phyloP scores from a whole-genome alignment of 2,329 filamentous ascomycete genomes.

The Phoma herbarum region DNA sequence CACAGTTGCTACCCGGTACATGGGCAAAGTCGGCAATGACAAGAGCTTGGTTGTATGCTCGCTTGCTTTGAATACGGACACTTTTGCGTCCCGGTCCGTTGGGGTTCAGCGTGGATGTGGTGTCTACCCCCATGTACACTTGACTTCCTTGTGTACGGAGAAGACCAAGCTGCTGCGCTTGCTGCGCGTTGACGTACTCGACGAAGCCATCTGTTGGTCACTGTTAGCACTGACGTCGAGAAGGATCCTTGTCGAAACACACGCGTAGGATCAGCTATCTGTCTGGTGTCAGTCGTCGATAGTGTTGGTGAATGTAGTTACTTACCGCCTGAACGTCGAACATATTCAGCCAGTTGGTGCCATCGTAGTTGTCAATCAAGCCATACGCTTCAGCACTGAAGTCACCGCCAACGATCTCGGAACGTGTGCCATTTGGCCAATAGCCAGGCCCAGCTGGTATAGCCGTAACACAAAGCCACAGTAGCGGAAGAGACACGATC shows the following conservation, averaged over 20 bases:
- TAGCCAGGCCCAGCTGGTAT: conserved; percentile 29
- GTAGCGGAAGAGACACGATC: conserved; percentile 29
- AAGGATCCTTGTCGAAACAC: background rate
- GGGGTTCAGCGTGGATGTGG: conserved; percentile 38
- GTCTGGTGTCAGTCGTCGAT: conserved; percentile 9
- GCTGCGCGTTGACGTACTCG: conserved; percentile 45
- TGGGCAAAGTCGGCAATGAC: conserved; percentile 54
- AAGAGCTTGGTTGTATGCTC: conserved; percentile 48
- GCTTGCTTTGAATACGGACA: conserved; percentile 50
- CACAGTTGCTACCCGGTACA: conserved; percentile 50
- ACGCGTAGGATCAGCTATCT: conserved; percentile 51
- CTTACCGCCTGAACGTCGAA: conserved; percentile 47
- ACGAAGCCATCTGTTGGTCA: conserved; percentile 47
- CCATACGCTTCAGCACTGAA: conserved; percentile 34
- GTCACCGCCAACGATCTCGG: conserved; percentile 22
- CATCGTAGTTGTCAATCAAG: conserved; percentile 49
- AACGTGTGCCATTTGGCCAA: conserved; percentile 35
- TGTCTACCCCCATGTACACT: conserved; percentile 53
- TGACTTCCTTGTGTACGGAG: conserved; percentile 45
- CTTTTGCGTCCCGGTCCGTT: conserved; percentile 49
- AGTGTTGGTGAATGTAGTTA: background rate
- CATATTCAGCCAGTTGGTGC: conserved; percentile 50
- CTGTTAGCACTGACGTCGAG: conserved; percentile 1
- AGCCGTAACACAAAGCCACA: conserved; percentile 34
- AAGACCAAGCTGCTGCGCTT: conserved; percentile 46